phyloP scores from a whole-genome alignment of 495 filamentous ascomycete genomes.

The Penicillium roqueforti region DNA sequence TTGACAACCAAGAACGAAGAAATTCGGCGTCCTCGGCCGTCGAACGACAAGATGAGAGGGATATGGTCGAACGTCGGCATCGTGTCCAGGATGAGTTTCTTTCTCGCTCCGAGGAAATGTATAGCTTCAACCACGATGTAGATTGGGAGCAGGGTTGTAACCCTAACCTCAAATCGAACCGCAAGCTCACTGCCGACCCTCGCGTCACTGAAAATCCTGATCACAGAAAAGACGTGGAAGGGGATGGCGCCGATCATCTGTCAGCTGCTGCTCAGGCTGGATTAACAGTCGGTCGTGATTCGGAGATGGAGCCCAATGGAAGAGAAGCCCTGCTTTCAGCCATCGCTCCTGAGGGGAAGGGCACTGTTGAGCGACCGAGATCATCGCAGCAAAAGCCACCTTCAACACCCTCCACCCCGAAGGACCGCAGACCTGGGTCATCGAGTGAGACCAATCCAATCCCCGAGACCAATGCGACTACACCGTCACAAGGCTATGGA shows the following conservation, averaged over 20 bases:
- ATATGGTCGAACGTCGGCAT: constrained; percentile 54
- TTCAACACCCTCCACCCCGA: constrained; percentile 19
- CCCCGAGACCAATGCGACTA: constrained; percentile 19
- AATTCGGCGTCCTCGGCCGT: constrained; percentile 36
- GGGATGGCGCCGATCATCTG: constrained; percentile 69
- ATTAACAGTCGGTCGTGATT: constrained; percentile 59
- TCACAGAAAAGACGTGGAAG: constrained; percentile 72
- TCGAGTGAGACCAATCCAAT: constrained; percentile 48
- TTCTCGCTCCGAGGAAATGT: constrained; percentile 55
- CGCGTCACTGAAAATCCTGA: constrained; percentile 59
- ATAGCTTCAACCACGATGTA: constrained; percentile 83
- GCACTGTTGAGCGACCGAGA: constrained; percentile 49
- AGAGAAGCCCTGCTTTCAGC: constrained; percentile 62
- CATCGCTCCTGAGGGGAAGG: constrained; percentile 57
- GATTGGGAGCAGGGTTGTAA: constrained; percentile 64
- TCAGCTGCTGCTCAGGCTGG: constrained; percentile 53
- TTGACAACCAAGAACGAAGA: constrained; percentile 21
- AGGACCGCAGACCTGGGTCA: constrained; percentile 37
- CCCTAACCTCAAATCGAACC: constrained; percentile 55
- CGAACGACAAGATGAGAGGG: constrained; percentile 47
- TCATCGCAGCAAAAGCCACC: constrained; percentile 22
- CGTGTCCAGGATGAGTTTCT: constrained; percentile 59
- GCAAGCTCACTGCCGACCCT: constrained; percentile 58
- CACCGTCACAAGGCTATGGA: constrained; percentile 11
- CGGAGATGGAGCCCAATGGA: constrained; percentile 53